These are phyloP conservation scores for Pseudogymnoascus sp. DNA, from an alignment of 2,329 filamentous ascomycete genomes.

Conservation along the genomic window DNA sequence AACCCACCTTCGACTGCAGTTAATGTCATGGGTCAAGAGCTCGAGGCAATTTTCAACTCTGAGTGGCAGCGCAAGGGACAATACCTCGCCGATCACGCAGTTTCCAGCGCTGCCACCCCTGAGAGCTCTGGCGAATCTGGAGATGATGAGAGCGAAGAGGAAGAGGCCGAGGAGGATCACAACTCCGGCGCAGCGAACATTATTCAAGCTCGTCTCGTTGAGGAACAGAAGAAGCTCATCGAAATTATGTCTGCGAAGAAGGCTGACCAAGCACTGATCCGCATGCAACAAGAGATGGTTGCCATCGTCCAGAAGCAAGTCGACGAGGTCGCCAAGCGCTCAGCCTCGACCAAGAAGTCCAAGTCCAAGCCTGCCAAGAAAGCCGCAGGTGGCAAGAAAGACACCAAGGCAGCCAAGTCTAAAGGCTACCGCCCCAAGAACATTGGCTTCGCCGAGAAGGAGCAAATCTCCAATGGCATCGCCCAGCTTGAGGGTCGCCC, in stretches of 20 bases:
- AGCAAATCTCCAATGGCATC: slow-evolving; percentile 79
- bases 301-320: slow-evolving; percentile 50
- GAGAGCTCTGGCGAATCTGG: slow-evolving; percentile 61
- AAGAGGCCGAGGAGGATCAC: slow-evolving; percentile 45
- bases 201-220: slow-evolving; percentile 37
- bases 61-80: slow-evolving; percentile 71
- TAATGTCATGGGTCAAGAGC: slow-evolving; percentile 58
- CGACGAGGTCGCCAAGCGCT: slow-evolving; percentile 49
- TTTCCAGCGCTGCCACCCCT: slow-evolving; percentile 53
- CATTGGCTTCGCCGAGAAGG: slow-evolving; percentile 75
- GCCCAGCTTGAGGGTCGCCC: slow-evolving; percentile 70
- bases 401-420: slow-evolving; percentile 30
- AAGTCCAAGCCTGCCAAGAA: slow-evolving; percentile 36
- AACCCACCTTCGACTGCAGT: slow-evolving; percentile 74
- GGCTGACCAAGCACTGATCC: slow-evolving; percentile 43
- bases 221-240: slow-evolving; percentile 51
- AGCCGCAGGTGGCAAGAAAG: slow-evolving; percentile 19
- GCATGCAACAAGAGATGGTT: slow-evolving; percentile 53
- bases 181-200: slow-evolving; percentile 23
- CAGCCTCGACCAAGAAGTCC: slow-evolving; percentile 46
- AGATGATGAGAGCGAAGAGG: slow-evolving; percentile 56
- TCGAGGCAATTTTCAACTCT: slow-evolving; percentile 66
- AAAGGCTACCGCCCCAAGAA: slow-evolving; percentile 33
- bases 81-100: slow-evolving; percentile 70
- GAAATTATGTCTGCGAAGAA: slow-evolving; percentile 41